phyloP scores from a whole-genome alignment of 1,284 basidiomycete genomes.

The Cutaneotrichosporon daszewskae region DNA sequence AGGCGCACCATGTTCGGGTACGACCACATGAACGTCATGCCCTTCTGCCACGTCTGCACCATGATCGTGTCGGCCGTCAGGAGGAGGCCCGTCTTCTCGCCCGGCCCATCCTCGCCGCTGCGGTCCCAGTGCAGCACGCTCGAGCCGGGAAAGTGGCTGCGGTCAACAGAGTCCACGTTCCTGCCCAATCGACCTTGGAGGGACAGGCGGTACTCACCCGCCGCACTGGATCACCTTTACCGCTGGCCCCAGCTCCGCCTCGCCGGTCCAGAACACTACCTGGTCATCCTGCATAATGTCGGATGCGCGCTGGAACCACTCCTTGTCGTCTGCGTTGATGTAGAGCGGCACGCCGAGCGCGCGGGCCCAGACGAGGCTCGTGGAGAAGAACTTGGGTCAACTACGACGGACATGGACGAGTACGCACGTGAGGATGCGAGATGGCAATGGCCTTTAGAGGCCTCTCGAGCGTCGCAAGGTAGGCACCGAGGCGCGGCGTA shows the following conservation, averaged over 20 bases:
- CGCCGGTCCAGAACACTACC: conserved; percentile 31
- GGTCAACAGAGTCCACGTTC: not conserved
- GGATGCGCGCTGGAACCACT: conserved; percentile 36
- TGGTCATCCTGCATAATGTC: conserved; percentile 25
- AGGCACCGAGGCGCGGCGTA: conserved; percentile 26
- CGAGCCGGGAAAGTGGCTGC: conserved; percentile 45
- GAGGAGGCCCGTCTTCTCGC: conserved; percentile 31
- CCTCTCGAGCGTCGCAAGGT: conserved; percentile 23
- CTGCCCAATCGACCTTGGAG: no score
- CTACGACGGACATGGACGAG: not conserved
- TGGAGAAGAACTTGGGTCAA: conserved; percentile 40
- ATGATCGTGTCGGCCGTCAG: conserved; percentile 44
- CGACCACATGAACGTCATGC: conserved; percentile 46
- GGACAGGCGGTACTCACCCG: conserved; percentile 29
- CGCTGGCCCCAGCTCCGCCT: conserved; percentile 21
- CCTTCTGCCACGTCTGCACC: conserved; percentile 39
- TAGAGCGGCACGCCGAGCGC: conserved; percentile 40
- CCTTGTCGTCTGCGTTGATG: conserved; percentile 33
- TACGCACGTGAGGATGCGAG: conserved; percentile 43
- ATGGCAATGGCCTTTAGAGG: conserved; percentile 44
- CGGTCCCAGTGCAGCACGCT: conserved; percentile 44
- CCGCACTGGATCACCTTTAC: conserved; percentile 42
- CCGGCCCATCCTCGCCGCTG: conserved; percentile 29
- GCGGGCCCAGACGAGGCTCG: conserved; percentile 42
- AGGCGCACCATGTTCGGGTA: conserved; percentile 42